Conservation (phyloP, 2,329 filamentous ascomycete species). For the Dactylonectria macrodidyma region DNA sequence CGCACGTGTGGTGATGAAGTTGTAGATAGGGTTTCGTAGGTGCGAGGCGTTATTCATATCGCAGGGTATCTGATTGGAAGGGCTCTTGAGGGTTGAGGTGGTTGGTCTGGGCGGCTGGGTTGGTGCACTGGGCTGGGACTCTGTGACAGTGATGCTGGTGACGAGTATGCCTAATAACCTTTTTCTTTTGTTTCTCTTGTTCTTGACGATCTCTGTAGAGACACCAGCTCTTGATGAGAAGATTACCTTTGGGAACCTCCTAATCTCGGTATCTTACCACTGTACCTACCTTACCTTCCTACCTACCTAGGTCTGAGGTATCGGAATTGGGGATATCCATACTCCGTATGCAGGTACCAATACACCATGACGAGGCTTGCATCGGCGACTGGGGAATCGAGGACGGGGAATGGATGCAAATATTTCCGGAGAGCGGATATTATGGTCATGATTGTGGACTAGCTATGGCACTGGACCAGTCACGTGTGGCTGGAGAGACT, state of each 20-base stretch:
- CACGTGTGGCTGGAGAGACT: conserved; percentile 22
- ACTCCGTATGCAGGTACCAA: conserved; percentile 24
- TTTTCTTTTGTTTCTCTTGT: not conserved
- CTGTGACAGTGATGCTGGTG: not conserved
- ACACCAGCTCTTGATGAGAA: not conserved
- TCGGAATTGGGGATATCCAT: not conserved
- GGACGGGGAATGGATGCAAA: conserved; percentile 8
- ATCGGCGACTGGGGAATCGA: not conserved
- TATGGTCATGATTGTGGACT: not conserved
- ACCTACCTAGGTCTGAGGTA: not conserved
- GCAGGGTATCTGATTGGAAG: conserved; percentile 7
- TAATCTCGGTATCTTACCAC: no score
- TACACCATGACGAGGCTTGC: not conserved
- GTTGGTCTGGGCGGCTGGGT: conserved; percentile 2
- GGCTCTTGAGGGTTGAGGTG: not conserved
- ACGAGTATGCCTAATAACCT: not conserved
- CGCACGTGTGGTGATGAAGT: conserved; percentile 1
- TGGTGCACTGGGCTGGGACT: not conserved
- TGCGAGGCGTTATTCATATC: not conserved
- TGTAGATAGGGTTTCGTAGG: conserved; percentile 1
- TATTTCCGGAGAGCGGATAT: not conserved
- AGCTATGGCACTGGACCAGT: no score
- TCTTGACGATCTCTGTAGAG: not conserved
- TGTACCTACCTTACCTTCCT: no score
- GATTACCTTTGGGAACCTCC: no score